Percentiles rank a stretch among this genome's conserved stretches.
phyloP scores from a whole-genome alignment of 305 asterid genomes.

The Withania somnifera region DNA sequence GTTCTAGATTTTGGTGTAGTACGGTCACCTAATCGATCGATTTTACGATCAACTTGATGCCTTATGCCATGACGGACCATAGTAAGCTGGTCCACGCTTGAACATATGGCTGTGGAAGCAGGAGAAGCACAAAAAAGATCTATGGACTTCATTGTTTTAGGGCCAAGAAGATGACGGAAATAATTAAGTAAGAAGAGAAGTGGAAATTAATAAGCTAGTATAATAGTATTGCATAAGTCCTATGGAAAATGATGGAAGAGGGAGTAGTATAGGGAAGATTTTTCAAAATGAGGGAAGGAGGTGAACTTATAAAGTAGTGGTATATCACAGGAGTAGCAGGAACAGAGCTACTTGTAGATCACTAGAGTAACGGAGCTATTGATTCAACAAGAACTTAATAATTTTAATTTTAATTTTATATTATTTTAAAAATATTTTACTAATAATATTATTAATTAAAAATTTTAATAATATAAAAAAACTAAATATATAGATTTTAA shows the following conservation, averaged over 20 bases:
- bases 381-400: too few relatives aligned
- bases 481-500: too few relatives aligned
- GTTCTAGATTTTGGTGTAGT: conserved; percentile 1
- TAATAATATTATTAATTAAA: too few relatives aligned
- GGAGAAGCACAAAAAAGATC: conserved; percentile 82
- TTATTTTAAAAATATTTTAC: too few relatives aligned
- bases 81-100: conserved; percentile 55
- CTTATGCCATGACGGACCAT: conserved; percentile 30
- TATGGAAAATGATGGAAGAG: not conserved
- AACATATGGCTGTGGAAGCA: conserved; percentile 79
- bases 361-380: too few relatives aligned
- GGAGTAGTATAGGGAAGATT: not conserved
- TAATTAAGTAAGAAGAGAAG: not conserved
- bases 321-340: not conserved
- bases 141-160: conserved; percentile 42
- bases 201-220: not conserved
- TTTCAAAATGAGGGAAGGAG: not conserved
- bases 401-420: too few relatives aligned
- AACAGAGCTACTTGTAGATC: too few relatives aligned
- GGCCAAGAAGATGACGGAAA: not conserved
- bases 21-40: conserved; percentile 19
- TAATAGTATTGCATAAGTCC: not conserved
- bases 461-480: too few relatives aligned
- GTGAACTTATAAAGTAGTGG: not conserved
- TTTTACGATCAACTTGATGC: conserved; percentile 12